phyloP scores from a whole-genome alignment of 495 filamentous ascomycete species.

The Aspergillus avenaceus region DNA sequence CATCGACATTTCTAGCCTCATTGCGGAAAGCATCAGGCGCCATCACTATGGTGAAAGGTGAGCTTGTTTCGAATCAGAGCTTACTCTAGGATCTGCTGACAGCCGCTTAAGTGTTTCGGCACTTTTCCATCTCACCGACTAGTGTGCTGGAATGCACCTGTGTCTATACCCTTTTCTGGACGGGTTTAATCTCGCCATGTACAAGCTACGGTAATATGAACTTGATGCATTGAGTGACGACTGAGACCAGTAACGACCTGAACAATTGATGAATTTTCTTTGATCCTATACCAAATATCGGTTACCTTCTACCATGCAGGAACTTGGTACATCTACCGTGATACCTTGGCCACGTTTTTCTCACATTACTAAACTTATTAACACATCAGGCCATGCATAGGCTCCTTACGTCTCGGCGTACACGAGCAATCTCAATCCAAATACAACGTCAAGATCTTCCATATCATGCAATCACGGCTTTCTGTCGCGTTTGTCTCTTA shows the following conservation, averaged over 20 bases:
- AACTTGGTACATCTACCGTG: conserved; percentile 1
- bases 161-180: background rate
- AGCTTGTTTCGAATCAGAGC: conserved; percentile 14
- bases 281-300: background rate
- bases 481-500: too few relatives aligned
- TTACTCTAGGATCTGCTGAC: conserved; percentile 14
- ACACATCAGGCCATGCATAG: background rate
- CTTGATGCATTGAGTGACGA: conserved; percentile 14
- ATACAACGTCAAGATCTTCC: too few relatives aligned
- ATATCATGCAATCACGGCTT: too few relatives aligned
- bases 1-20: conserved; percentile 79
- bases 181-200: background rate
- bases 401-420: background rate
- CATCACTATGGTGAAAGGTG: conserved; percentile 84
- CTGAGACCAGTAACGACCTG: conserved; percentile 19
- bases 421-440: background rate
- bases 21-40: conserved; percentile 88
- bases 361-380: background rate
- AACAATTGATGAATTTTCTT: conserved; percentile 17
- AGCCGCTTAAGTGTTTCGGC: conserved; percentile 66
- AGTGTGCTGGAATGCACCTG: conserved; percentile 7
- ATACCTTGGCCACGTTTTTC: conserved; percentile 6
- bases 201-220: background rate
- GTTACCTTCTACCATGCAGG: conserved; percentile 7
- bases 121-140: conserved; percentile 64